Evolutionary conservation across 2,329 filamentous ascomycete genomes (phyloP).

Genomic region (Cercospora canescens): DNA sequence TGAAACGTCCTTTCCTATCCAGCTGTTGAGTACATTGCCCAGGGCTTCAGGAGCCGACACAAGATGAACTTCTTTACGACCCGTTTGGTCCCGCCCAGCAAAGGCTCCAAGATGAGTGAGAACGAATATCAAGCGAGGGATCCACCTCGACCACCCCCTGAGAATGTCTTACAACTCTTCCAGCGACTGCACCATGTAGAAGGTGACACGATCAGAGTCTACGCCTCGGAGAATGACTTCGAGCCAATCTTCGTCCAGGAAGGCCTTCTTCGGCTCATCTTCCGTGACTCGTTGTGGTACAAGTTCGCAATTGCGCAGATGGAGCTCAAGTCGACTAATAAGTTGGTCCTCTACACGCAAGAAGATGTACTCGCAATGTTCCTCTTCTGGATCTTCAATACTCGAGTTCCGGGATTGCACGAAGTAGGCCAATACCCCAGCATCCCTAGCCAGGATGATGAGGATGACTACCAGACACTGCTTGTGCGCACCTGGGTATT

Average conservation of each 20-base stretch:
- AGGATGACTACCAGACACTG: conserved; percentile 7
- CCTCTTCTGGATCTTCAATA: conserved; percentile 3
- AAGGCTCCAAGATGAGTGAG: neutral
- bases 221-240: neutral
- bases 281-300: conserved; percentile 5
- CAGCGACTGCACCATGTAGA: conserved; percentile 4
- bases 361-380: conserved; percentile 3
- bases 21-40: neutral
- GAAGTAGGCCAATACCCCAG: conserved; percentile 2
- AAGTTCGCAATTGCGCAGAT: neutral
- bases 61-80: conserved; percentile 4
- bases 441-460: conserved; percentile 9
- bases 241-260: conserved; percentile 11
- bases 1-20: neutral
- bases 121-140: neutral
- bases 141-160: neutral
- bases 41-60: neutral
- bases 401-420: neutral
- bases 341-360: neutral
- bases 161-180: conserved; percentile 4
- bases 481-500: conserved; percentile 8
- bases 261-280: conserved; percentile 7
- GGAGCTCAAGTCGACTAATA: neutral
- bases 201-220: conserved; percentile 2
- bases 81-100: neutral